These are phyloP conservation scores for Staphylotrichum tortipilum DNA, from an alignment of 495 filamentous ascomycete species.

Conservation along the genomic window DNA sequence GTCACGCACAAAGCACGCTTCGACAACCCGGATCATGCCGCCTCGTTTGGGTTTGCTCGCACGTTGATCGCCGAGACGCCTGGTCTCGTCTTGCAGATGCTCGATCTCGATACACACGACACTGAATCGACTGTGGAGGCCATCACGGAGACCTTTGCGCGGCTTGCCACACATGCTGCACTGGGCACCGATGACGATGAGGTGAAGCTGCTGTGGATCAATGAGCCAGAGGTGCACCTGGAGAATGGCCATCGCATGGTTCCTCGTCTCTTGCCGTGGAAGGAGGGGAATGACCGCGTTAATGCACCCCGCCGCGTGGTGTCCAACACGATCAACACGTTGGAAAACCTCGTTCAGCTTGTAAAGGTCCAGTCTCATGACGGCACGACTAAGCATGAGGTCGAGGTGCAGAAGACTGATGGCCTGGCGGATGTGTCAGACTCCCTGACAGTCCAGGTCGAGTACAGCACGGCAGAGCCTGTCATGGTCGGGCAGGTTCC, in stretches of 20 bases:
- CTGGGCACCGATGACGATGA: background rate
- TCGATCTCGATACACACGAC: slow-evolving; percentile 30
- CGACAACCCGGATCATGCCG: slow-evolving; percentile 28
- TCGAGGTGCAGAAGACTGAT: background rate
- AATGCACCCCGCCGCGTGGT: slow-evolving; percentile 34
- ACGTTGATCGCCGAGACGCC: slow-evolving; percentile 36
- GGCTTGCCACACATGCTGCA: slow-evolving; percentile 10
- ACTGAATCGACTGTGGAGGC: slow-evolving; percentile 2
- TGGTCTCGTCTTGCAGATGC: slow-evolving; percentile 28
- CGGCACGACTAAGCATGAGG: slow-evolving; percentile 12
- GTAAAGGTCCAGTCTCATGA: background rate
- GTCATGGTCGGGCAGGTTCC: slow-evolving; percentile 8
- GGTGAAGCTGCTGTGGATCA: slow-evolving; percentile 19
- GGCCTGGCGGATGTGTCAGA: background rate
- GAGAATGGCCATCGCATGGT: slow-evolving; percentile 23
- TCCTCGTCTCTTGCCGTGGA: slow-evolving; percentile 33
- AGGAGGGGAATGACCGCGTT: slow-evolving; percentile 27
- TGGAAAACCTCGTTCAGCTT: slow-evolving; percentile 23
- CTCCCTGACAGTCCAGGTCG: slow-evolving; percentile 21
- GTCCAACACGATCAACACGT: slow-evolving; percentile 20
- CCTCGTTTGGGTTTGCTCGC: slow-evolving; percentile 36
- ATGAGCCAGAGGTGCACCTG: slow-evolving; percentile 33
- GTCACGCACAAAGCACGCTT: slow-evolving; percentile 21
- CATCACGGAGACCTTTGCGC: slow-evolving; percentile 22
- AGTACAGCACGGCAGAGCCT: slow-evolving; percentile 30